phyloP scores from a whole-genome alignment of 192 early-diverging fungal species.

The Backusella parvicylindrica region DNA sequence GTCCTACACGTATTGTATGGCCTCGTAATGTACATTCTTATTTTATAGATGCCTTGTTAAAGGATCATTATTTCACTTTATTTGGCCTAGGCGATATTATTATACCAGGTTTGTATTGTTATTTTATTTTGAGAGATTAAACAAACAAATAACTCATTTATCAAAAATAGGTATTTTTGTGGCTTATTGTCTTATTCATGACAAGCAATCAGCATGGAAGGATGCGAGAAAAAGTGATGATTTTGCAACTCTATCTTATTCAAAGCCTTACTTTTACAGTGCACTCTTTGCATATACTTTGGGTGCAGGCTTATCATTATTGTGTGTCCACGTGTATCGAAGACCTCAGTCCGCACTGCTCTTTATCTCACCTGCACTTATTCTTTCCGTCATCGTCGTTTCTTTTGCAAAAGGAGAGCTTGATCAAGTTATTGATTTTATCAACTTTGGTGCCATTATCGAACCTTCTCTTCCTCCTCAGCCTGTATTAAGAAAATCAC shows the following conservation, averaged over 20 bases:
- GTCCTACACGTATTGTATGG: conserved; percentile 91
- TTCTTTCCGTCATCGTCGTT: neutral
- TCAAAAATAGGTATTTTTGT: neutral
- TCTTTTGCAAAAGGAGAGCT: neutral
- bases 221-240: neutral
- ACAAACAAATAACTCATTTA: neutral
- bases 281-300: neutral
- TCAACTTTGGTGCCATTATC: neutral
- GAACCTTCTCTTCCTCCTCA: neutral
- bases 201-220: neutral
- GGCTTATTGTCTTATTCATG: conserved; percentile 1
- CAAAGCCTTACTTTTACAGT: neutral
- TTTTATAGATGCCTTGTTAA: conserved; percentile 36
- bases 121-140: neutral
- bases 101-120: conserved; percentile 64
- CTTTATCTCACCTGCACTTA: neutral
- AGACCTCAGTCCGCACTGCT: neutral
- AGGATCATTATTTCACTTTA: conserved; percentile 73
- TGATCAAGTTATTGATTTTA: neutral
- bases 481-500: neutral
- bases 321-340: neutral
- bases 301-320: neutral
- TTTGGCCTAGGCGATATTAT: conserved; percentile 96
- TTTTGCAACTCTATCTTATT: neutral
- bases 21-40: conserved; percentile 63